Percentiles rank a stretch among this genome's conserved stretches.
phyloP scores from a whole-genome alignment of 1,284 basidiomycete species.

The Rhodotorula sp. region DNA sequence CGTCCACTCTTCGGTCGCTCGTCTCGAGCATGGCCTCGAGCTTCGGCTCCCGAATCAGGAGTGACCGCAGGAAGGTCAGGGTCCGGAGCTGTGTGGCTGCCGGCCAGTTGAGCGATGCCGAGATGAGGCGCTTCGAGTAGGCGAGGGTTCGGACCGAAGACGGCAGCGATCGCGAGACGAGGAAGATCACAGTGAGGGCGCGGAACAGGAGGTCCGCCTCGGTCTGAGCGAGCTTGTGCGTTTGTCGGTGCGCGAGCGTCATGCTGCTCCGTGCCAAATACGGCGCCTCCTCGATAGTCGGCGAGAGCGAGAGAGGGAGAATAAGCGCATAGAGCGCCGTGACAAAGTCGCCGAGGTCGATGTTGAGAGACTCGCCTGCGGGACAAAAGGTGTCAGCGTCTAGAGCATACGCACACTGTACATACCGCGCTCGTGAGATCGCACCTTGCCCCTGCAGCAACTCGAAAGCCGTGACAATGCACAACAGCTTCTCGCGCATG shows the following conservation, averaged over 20 bases:
- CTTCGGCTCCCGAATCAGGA: conserved; percentile 73
- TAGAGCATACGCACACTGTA: conserved; percentile 38
- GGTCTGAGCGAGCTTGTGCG: conserved; percentile 43
- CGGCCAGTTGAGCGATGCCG: conserved; percentile 75
- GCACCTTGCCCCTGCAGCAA: conserved; percentile 89
- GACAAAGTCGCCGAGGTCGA: conserved; percentile 89
- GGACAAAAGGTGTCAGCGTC: conserved; percentile 8
- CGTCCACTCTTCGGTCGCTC: conserved; percentile 62
- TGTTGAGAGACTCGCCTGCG: conserved; percentile 87
- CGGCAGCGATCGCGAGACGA: conserved; percentile 55
- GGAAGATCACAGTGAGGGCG: conserved; percentile 75
- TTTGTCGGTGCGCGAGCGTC: conserved; percentile 23
- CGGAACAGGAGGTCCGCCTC: conserved; percentile 73
- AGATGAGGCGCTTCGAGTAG: conserved; percentile 85
- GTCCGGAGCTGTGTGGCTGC: conserved; percentile 63
- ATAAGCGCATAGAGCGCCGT: conserved; percentile 56
- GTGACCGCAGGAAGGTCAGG: conserved; percentile 66
- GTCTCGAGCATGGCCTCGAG: conserved; percentile 80
- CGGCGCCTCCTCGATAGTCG: conserved; percentile 53
- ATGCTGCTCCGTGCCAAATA: conserved; percentile 36
- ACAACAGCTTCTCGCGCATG: conserved; percentile 70
- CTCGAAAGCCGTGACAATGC: conserved; percentile 93
- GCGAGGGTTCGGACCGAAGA: conserved; percentile 78
- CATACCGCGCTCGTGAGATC: too few species aligned
- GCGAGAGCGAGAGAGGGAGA: conserved; percentile 54